Evolutionary conservation across 805 yeast genomes (phyloP), one percentile per base, ranked within the genome.

Genomic region (Kregervanrija pseudodelftensis): DNA sequence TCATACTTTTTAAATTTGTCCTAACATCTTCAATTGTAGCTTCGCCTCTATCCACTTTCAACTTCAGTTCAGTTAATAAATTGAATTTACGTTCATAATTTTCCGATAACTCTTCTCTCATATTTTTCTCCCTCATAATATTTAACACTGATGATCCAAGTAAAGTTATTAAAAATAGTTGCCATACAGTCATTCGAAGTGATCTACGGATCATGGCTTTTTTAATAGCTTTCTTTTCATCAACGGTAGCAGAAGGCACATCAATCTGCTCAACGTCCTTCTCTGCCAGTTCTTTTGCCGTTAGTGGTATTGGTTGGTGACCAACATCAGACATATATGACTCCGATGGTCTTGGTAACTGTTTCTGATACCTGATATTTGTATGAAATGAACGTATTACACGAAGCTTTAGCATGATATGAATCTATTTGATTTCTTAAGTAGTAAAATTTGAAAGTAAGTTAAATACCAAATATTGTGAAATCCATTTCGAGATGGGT

Each of bases 101-200:
- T 30, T 66, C 67, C 30, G 60, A 61, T 37, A 75, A 52, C 28
- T 63, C 64, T 32, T 74, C 79, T n/a, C 62, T 52, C 33, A 66
- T 65, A 46, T 70, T 72, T 37, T 73, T 62, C 44, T 64, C 70
- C 40, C 70, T 62, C 65, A 73, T 71, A 36, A 70, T 64, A 46
- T 76, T 77, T 33, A 76, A 65, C 4, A 72, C 76, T 4, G 70
- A 69, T 2, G 79, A 66, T 7, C 65, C 61, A 2, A 59, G 41
- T 12, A 59, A 42, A 5, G 61, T 59, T 17, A 63, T 48, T 9
- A 63, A 43, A 33, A 61, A 54, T 52, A 62, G 50, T 42, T 61
- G 66, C 57, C 60, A 57, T 13, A 60, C 43, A 11, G 64, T 59
- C 61, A 62, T 62, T 41, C 59, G 54, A 22, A 59, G 48, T 10